Evolutionary conservation across 2,329 filamentous ascomycete species (phyloP).

Genomic region (Allantophomopsis lycopodina): DNA sequence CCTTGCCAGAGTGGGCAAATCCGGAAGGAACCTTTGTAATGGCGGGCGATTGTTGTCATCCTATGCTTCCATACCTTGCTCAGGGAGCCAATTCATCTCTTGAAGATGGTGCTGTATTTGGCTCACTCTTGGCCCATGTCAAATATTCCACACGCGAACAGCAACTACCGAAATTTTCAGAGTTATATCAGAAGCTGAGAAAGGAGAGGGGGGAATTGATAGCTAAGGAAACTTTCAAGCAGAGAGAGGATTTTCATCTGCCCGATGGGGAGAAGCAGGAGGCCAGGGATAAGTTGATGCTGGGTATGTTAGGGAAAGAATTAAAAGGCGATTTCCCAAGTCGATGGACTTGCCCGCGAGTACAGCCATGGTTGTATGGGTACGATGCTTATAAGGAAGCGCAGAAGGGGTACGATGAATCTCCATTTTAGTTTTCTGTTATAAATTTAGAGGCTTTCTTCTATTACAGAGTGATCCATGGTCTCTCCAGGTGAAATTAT

Average conservation of each 20-base stretch:
- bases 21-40: slow-evolving; percentile 11
- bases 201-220: slow-evolving; percentile 37
- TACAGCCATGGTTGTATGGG: slow-evolving; percentile 51
- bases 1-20: slow-evolving; percentile 12
- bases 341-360: slow-evolving; percentile 46
- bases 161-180: slow-evolving; percentile 28
- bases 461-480: no score
- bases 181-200: slow-evolving; percentile 30
- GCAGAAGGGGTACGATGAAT: slow-evolving; percentile 11
- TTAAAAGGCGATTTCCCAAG: slow-evolving; percentile 43
- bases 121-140: slow-evolving; percentile 38
- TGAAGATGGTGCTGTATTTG: slow-evolving; percentile 55
- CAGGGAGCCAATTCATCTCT: slow-evolving; percentile 55
- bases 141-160: slow-evolving; percentile 23
- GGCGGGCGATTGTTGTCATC: slow-evolving; percentile 46
- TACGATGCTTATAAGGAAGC: slow-evolving; percentile 47
- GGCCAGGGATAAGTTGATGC: slow-evolving; percentile 40
- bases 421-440: slow-evolving; percentile 4
- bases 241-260: slow-evolving; percentile 39
- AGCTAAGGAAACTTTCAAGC: slow-evolving; percentile 45
- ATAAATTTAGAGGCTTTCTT: no score
- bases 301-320: slow-evolving; percentile 37
- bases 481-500: no score
- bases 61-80: slow-evolving; percentile 48
- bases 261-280: slow-evolving; percentile 40